These are phyloP conservation scores for Arachis monticola DNA, from an alignment of 331 rosid genomes.

Conservation along the genomic window DNA sequence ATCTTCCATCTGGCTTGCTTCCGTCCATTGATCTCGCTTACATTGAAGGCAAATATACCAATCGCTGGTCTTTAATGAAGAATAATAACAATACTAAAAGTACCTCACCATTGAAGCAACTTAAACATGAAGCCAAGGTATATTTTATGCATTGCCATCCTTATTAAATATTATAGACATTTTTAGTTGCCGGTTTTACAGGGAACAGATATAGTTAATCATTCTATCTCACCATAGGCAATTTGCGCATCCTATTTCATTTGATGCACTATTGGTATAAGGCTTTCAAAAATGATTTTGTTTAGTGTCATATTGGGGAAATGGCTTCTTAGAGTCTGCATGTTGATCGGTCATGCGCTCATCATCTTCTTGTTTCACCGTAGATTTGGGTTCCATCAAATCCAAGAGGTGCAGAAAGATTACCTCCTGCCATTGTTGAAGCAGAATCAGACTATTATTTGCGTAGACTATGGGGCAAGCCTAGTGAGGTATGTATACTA, in stretches of 20 bases:
- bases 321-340: conserved; percentile 13
- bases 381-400: conserved; percentile 98
- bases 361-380: conserved; percentile 37
- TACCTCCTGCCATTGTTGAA: conserved; percentile 87
- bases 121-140: conserved; percentile 64
- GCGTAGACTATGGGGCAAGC: conserved; percentile 96
- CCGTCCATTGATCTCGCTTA: conserved; percentile 70
- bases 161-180: conserved; percentile 14
- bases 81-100: conserved; percentile 36
- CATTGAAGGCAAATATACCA: conserved; percentile 51
- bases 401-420: conserved; percentile 96
- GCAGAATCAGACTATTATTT: conserved; percentile 80
- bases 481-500: conserved; percentile 80
- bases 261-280: conserved; percentile 4
- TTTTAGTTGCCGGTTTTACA: conserved; percentile 13
- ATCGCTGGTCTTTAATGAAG: conserved; percentile 52
- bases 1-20: conserved; percentile 77
- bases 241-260: conserved; percentile 15
- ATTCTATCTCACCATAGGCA: conserved; percentile 6
- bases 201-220: conserved; percentile 27
- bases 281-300: conserved; percentile 29
- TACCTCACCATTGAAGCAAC: conserved; percentile 49
- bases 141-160: conserved; percentile 7
- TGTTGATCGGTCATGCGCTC: conserved; percentile 28
- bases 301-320: conserved; percentile 15